Evolutionary conservation across 1,284 basidiomycete species (phyloP).

Genomic region (Pascua guehoae): DNA sequence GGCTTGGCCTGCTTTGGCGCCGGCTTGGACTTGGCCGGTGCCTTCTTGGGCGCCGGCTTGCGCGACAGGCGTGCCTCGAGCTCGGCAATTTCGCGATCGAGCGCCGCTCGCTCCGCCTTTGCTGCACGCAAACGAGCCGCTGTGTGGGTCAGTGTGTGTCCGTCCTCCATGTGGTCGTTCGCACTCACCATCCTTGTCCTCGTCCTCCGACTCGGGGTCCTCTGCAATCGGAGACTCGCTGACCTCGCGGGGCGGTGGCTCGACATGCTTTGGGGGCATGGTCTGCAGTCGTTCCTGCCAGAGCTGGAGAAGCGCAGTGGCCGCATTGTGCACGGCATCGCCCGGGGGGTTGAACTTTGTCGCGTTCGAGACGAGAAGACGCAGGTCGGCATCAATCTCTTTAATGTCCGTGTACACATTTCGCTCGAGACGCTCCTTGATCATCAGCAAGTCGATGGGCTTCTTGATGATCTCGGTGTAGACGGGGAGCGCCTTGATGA

Average conservation of each 20-base stretch:
- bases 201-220: constrained; percentile 50
- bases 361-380: constrained; percentile 91
- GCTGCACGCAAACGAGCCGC: constrained; percentile 16
- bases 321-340: constrained; percentile 79
- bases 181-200: constrained; percentile 49
- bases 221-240: constrained; percentile 57
- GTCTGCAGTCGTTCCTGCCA: constrained; percentile 89
- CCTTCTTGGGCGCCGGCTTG: constrained; percentile 47
- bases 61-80: constrained; percentile 25
- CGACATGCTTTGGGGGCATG: constrained; percentile 58
- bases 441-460: constrained; percentile 91
- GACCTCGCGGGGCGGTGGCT: constrained; percentile 35
- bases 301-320: constrained; percentile 70
- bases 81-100: constrained; percentile 34
- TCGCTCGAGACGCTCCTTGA: constrained; percentile 74
- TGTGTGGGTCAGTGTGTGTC: not conserved
- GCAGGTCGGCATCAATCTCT: constrained; percentile 86
- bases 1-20: constrained; percentile 52
- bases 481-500: constrained; percentile 62
- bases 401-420: constrained; percentile 69
- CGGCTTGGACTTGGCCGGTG: constrained; percentile 32
- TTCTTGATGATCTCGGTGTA: constrained; percentile 87
- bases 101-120: constrained; percentile 14
- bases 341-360: constrained; percentile 85
- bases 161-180: not conserved